phyloP scores from a whole-genome alignment of 805 yeast species.

The Candida silvatica region DNA sequence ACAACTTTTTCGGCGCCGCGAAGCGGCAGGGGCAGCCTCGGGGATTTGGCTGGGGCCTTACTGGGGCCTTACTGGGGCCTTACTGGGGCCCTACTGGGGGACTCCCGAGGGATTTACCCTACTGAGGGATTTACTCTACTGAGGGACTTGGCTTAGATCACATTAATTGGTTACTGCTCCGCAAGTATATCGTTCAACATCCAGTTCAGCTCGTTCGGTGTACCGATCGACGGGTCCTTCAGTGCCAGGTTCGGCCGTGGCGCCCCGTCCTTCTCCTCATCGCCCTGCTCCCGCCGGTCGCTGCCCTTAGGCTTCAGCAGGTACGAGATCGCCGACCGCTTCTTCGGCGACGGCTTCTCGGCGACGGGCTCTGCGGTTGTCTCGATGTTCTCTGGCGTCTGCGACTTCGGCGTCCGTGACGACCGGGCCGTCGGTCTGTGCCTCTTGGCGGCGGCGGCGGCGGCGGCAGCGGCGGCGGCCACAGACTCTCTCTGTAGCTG shows the following conservation, averaged over 20 bases:
- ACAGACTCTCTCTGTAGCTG: constrained; percentile 5
- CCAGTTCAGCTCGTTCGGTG: constrained; percentile 65
- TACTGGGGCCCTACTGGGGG: no score
- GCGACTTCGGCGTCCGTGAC: not conserved
- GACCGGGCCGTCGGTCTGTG: not conserved
- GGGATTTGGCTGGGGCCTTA: no score
- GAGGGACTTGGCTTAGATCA: no score
- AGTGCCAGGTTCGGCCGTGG: constrained; percentile 15
- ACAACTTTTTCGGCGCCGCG: not conserved
- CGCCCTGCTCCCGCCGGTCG: not conserved
- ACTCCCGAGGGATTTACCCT: no score
- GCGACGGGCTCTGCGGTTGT: not conserved
- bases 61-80: no score
- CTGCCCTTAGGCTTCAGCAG: constrained; percentile 15
- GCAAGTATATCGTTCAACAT: constrained; percentile 59
- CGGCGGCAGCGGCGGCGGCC: no score
- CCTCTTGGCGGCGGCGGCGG: no score
- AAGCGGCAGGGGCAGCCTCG: no score
- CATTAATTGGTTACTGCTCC: no score
- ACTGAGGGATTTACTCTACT: no score
- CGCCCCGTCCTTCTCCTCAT: not conserved
- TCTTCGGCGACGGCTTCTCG: constrained; percentile 7
- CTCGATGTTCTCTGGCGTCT: not conserved
- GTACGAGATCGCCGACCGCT: constrained; percentile 21
- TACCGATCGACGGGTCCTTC: constrained; percentile 22